Base-by-base conservation (phyloP, 1,139 yeast genomes). In the Yamadazyma diddensiae region DNA sequence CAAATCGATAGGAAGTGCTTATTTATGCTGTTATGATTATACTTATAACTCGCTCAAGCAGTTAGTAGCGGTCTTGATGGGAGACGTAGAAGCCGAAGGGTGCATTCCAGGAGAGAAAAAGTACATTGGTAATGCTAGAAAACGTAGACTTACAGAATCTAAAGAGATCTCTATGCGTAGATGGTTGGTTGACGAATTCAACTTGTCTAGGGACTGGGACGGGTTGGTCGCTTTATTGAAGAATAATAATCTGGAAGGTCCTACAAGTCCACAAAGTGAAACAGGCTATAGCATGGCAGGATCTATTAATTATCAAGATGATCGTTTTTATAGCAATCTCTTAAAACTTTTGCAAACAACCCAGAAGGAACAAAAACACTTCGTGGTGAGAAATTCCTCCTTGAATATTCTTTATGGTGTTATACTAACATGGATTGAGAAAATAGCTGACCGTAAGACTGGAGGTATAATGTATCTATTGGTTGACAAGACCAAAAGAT, bases 141-240 rank as follows among this genome's bases (percentile, higher is more conserved):
- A 53, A 37, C 43, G 50, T 34, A 44, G 42, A 33, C 23, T 38
- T 21, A 30, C 42, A 27, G 50, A 46, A 14, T 28, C 39, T 4
- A 35, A 42, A 6, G 35, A 52, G 2, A 39, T 52, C 6, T 63
- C 70, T 3, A 63, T 62, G 37, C 59, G 78, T 39, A 52, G 70
- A 37, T 79, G 85, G 85, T 61, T 79, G 27, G 84, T 78, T 13
- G 85, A 79, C 44, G 76, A 69, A 39, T 73, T 77, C 49, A 69
- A 72, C 38, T 47, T 70, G 25, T 59, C 59, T 11, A 58, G 82
- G 28, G 84, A 79, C 47, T 65, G 77, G 65, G 52, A 64, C 9
- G 70, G 77, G 15, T 57, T 79, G 24, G 59, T 67, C 13, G 60
- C 62, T 16, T 54, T 79, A 31, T 54, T 69, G 56, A 60, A 57